Evolutionary conservation across 2,329 filamentous ascomycete genomes (phyloP), one percentile per base, ranked within the genome.

Genomic region (Fusarium sp.): DNA sequence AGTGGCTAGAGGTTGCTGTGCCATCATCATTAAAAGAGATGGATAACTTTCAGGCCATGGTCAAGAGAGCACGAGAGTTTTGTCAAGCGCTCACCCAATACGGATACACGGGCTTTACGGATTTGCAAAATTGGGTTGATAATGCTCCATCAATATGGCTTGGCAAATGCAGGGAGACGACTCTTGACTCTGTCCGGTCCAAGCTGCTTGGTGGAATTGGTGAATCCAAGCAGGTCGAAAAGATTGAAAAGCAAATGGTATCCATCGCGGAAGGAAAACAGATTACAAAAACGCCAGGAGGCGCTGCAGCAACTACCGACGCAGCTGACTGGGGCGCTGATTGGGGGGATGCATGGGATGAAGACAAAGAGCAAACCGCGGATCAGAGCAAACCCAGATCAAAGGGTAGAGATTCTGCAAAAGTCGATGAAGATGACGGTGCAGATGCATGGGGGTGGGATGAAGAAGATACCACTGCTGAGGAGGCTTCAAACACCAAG

Each of bases 371-470:
- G 31, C 76, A 78, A 9, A 54, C 68, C 6, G 61, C 67, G 36
- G 51, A 69, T 11, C 67, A 73, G 39, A 59, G 73, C 31, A 38
- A 51, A 4, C 11, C 57, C 14, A 48, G 54, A 15, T 25, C 59
- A 14, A 58, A 71, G 8, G 58, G 66, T 3, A 49, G 55, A 5
- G 67, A 63, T 11, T 57, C 61, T 27, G 49, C 58, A 4, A 67
- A 65, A 11, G 54, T 41, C 8, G 60, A 59, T 15, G 75, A 79
- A 38, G 78, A 82, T 19, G 80, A 82, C 9, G 79, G 76, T 1
- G 79, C 78, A 10, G 90, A 92, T 64, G 91, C 92, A 23, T 96
- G 92, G 90, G 92, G 90, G 4, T 96, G 93, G 91, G 90, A 87
- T 19, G 92, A 87, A 14, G 90, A 90, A 45, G 70, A 75, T 36